Evolutionary conservation across 768 basidiomycete species (phyloP).

Genomic region (Mycena amicta): DNA sequence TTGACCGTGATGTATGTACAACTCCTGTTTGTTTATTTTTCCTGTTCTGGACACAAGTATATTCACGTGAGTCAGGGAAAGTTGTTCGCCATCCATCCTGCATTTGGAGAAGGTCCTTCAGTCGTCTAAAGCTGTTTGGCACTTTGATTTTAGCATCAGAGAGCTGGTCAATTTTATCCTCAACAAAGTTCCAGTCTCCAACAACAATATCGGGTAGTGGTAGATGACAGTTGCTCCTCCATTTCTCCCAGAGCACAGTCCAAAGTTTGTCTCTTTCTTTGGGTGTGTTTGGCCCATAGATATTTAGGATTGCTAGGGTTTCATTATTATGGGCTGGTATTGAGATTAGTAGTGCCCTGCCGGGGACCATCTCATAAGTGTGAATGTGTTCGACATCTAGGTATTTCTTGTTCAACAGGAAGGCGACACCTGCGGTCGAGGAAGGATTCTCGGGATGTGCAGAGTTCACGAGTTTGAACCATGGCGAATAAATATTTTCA

Average conservation of each 20-base stretch:
- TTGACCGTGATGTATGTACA: not conserved
- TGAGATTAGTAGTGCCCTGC: conserved; percentile 4
- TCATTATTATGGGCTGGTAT: conserved; percentile 10
- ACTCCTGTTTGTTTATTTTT: not conserved
- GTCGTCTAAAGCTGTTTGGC: not conserved
- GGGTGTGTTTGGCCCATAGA: conserved; percentile 22
- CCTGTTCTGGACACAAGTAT: conserved; percentile 4
- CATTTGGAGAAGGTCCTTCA: conserved; percentile 2
- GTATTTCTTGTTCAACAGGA: conserved; percentile 17
- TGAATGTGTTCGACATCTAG: not conserved
- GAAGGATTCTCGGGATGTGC: not conserved
- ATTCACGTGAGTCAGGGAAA: conserved; percentile 1
- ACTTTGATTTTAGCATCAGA: not conserved
- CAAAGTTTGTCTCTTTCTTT: not conserved
- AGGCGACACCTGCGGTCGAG: conserved; percentile 16
- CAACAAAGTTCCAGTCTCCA: conserved; percentile 12
- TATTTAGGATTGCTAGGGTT: conserved; percentile 9
- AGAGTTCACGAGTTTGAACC: conserved; percentile 5
- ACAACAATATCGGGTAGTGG: not conserved
- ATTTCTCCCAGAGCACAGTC: not conserved
- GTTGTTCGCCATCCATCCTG: conserved; percentile 11
- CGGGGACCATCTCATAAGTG: conserved; percentile 5
- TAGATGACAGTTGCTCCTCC: not conserved
- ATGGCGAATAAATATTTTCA: not conserved
- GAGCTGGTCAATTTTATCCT: not conserved